A percentile compares a stretch with the other conserved stretches of the same genome.
Conservation (phyloP, 2,329 filamentous ascomycete species). For the Diaporthe humulicola region DNA sequence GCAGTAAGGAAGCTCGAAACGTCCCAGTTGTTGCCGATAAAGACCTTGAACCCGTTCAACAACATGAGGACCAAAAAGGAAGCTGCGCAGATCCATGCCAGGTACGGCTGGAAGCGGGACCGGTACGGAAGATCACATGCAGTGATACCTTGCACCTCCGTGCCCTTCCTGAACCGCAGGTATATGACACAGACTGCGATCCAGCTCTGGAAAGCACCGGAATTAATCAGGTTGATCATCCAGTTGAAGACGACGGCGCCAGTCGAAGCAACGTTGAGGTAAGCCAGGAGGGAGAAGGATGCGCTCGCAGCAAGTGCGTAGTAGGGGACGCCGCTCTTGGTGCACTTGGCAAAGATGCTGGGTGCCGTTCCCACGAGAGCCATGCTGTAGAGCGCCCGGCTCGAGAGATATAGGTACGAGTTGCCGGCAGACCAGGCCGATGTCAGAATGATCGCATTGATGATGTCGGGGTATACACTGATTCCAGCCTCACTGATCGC, state of each 20-base stretch:
- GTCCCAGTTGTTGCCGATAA: slow-evolving; percentile 70
- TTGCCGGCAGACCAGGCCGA: slow-evolving; percentile 52
- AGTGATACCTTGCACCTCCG: slow-evolving; percentile 56
- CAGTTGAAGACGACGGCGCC: slow-evolving; percentile 72
- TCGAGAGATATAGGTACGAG: slow-evolving; percentile 51
- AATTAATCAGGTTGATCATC: slow-evolving; percentile 68
- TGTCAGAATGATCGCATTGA: slow-evolving; percentile 75
- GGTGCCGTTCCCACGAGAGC: slow-evolving; percentile 64
- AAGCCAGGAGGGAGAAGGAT: slow-evolving; percentile 72
- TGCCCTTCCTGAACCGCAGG: slow-evolving; percentile 69
- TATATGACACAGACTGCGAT: slow-evolving; percentile 67
- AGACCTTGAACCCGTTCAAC: slow-evolving; percentile 75
- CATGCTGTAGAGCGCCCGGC: slow-evolving; percentile 58
- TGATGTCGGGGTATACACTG: slow-evolving; percentile 70
- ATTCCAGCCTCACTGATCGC: slow-evolving; percentile 73
- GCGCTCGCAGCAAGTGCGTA: slow-evolving; percentile 60
- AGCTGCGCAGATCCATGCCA: slow-evolving; percentile 60
- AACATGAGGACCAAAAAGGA: slow-evolving; percentile 57
- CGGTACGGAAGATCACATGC: slow-evolving; percentile 64
- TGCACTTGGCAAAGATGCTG: slow-evolving; percentile 59
- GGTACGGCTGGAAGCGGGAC: slow-evolving; percentile 68
- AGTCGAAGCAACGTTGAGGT: slow-evolving; percentile 71
- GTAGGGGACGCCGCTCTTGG: slow-evolving; percentile 58
- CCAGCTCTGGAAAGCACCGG: slow-evolving; percentile 68
- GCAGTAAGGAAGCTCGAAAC: slow-evolving; percentile 70